These are phyloP conservation scores for Microbotryum scabiosae DNA, from an alignment of 1,284 basidiomycete genomes.

Conservation along the genomic window DNA sequence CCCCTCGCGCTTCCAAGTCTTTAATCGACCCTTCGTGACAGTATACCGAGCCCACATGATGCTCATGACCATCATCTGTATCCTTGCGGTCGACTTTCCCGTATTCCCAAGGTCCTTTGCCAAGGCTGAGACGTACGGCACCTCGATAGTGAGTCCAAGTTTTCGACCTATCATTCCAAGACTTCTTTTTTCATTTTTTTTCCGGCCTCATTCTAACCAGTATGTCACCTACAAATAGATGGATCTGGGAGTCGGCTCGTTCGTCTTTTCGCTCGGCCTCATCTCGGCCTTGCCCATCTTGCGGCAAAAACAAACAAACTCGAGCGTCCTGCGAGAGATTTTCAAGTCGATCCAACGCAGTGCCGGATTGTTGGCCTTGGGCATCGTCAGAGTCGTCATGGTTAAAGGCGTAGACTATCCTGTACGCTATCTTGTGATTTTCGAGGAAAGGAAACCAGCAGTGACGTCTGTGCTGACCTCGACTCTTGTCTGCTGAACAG, in stretches of 20 bases:
- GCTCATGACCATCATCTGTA: constrained; percentile 79
- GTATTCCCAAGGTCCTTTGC: constrained; percentile 80
- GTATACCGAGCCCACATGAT: constrained; percentile 93
- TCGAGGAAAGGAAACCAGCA: background rate
- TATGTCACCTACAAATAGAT: constrained; percentile 52
- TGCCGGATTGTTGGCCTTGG: constrained; percentile 63
- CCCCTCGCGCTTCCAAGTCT: constrained; percentile 10
- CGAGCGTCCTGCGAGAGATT: constrained; percentile 45
- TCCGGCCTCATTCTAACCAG: background rate
- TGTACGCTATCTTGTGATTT: constrained; percentile 45
- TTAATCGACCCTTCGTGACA: constrained; percentile 55
- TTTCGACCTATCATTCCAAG: background rate
- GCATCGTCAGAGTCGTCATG: constrained; percentile 65
- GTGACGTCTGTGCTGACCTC: background rate
- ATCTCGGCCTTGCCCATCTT: constrained; percentile 68
- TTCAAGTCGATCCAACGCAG: constrained; percentile 36
- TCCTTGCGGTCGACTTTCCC: constrained; percentile 92
- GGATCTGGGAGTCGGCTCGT: constrained; percentile 95
- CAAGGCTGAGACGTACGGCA: constrained; percentile 92
- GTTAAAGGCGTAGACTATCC: constrained; percentile 94
- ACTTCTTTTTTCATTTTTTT: background rate
- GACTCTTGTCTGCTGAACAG: constrained; percentile 42
- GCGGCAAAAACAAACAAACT: constrained; percentile 33
- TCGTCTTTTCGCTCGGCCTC: constrained; percentile 88
- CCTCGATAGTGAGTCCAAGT: constrained; percentile 61